Evolutionary conservation across 83 land plant genomes (phyloP).

Genomic region (Isoetes engelmannii): DNA sequence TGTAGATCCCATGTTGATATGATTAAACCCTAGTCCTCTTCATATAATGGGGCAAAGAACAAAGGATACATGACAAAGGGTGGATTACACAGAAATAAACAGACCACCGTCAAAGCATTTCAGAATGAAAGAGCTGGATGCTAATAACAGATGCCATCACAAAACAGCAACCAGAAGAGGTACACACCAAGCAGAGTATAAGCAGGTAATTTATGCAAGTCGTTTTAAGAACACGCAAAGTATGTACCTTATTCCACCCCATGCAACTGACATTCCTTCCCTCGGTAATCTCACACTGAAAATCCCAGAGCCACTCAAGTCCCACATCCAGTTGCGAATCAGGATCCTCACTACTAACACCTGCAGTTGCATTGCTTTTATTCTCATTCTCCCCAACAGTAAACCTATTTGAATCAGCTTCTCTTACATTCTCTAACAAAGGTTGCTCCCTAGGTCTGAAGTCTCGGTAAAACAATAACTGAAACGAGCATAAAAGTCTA

Average conservation of each 20-base stretch:
- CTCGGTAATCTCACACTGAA: conserved; percentile 30
- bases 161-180: too few relatives aligned
- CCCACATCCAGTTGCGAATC: not conserved
- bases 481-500: not conserved
- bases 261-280: conserved; percentile 39
- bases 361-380: not conserved
- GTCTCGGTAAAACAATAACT: conserved; percentile 35
- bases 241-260: conserved; percentile 38
- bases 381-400: conserved; percentile 12
- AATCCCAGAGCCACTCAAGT: conserved; percentile 32
- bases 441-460: conserved; percentile 28
- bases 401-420: conserved; percentile 14
- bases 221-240: not conserved
- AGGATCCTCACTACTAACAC: not conserved
- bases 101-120: too few relatives aligned
- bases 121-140: too few relatives aligned
- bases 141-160: too few relatives aligned
- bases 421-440: conserved; percentile 5
- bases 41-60: too few relatives aligned
- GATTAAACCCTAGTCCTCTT: too few relatives aligned
- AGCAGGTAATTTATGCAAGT: too few relatives aligned
- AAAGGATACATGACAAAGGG: too few relatives aligned
- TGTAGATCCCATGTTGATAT: too few relatives aligned
- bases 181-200: too few relatives aligned
- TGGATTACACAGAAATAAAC: too few relatives aligned